phyloP scores from a whole-genome alignment of 768 basidiomycete genomes.

The Coprinopsis marcescibilis region DNA sequence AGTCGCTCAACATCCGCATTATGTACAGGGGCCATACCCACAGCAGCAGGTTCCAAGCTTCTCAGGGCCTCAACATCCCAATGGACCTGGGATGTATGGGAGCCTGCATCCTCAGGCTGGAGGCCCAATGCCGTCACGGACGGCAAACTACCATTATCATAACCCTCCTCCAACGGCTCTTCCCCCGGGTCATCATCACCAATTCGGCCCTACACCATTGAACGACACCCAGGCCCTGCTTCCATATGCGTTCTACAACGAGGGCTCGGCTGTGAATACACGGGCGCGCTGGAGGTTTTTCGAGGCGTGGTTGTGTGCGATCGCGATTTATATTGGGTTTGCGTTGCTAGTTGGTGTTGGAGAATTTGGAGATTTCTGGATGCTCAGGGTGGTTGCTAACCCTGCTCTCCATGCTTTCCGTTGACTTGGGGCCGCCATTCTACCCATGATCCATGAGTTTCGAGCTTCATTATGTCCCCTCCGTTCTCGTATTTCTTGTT shows the following conservation, averaged over 20 bases:
- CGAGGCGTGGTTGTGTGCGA: conserved; percentile 24
- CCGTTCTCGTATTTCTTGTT: too few species aligned
- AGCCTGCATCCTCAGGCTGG: too few species aligned
- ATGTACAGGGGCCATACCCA: too few species aligned
- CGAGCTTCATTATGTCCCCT: too few species aligned
- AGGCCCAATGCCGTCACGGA: too few species aligned
- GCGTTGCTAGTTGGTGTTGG: conserved; percentile 25
- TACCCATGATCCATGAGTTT: too few species aligned
- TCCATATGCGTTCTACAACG: conserved; percentile 35
- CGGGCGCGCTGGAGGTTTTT: conserved; percentile 35
- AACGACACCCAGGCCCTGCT: conserved; percentile 27
- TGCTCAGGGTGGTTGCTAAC: not conserved
- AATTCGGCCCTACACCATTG: conserved; percentile 36
- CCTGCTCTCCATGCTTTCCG: not conserved
- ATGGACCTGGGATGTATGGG: too few species aligned
- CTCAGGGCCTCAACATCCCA: too few species aligned
- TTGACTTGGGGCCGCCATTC: too few species aligned
- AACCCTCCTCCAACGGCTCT: conserved; percentile 1
- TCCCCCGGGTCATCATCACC: conserved; percentile 5
- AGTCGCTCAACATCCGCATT: too few species aligned
- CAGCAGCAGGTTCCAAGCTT: too few species aligned
- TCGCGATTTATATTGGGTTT: conserved; percentile 23
- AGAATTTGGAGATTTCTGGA: conserved; percentile 17
- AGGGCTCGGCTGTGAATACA: conserved; percentile 25
- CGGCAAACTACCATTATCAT: too few species aligned